Evolutionary conservation across 352 stramenopile genomes (phyloP).

Genomic region (Pythium myriotylum): DNA sequence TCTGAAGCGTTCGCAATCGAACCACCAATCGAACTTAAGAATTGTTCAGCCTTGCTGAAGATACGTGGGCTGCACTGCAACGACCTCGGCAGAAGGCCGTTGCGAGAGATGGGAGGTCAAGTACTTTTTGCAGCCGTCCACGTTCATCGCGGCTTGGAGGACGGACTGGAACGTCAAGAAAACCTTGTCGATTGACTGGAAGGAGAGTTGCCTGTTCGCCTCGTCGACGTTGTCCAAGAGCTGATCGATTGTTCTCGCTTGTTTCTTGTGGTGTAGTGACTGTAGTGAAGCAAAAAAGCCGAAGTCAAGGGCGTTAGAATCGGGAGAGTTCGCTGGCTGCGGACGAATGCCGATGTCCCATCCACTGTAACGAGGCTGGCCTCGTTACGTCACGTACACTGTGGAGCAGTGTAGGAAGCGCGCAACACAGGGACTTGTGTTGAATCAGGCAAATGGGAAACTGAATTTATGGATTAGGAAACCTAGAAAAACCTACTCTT

Average conservation of each 20-base stretch:
- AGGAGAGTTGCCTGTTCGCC: background rate
- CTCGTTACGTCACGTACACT: no score
- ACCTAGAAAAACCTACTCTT: no score
- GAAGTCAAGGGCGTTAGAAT: background rate
- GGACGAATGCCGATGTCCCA: no score
- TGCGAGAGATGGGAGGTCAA: no score
- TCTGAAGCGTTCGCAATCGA: no score
- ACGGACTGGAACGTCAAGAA: background rate
- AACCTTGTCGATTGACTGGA: background rate
- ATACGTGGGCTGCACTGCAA: background rate
- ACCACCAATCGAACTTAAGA: background rate
- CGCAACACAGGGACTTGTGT: no score
- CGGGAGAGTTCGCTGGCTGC: background rate
- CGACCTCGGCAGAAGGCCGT: no score
- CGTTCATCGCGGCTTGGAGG: background rate
- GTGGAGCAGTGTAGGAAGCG: no score
- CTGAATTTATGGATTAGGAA: no score
- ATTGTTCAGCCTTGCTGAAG: background rate
- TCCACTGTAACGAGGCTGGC: no score
- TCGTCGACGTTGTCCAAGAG: background rate
- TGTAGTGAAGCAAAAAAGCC: constrained; percentile 7
- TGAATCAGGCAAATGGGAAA: no score
- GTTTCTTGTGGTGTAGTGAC: background rate
- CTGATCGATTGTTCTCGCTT: background rate
- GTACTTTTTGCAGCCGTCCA: no score